Percentiles rank a stretch among this genome's conserved stretches.
Evolutionary conservation across 352 stramenopile species (phyloP).

Genomic region (Peronosclerospora sorghi): DNA sequence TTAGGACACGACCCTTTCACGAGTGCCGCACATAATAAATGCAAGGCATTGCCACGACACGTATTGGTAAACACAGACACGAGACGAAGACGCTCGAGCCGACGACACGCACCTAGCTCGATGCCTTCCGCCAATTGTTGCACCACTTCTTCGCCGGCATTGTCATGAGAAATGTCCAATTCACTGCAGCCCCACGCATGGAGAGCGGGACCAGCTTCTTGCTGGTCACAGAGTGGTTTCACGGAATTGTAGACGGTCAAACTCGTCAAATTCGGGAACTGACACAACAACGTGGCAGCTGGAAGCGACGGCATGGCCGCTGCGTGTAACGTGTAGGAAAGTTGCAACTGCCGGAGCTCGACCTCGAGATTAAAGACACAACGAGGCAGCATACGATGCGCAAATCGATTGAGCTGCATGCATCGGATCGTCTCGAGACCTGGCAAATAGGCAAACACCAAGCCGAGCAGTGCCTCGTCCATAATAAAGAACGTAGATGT

Average conservation of each 20-base stretch:
- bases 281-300: constrained; percentile 29
- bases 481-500: constrained; percentile 60
- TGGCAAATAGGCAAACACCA: constrained; percentile 57
- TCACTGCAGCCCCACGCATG: constrained; percentile 72
- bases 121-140: constrained; percentile 58
- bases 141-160: constrained; percentile 54
- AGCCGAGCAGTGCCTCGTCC: constrained; percentile 58
- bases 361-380: constrained; percentile 52
- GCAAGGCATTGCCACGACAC: constrained; percentile 55
- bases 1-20: constrained; percentile 52
- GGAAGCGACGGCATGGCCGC: constrained; percentile 15
- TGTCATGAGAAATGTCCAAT: constrained; percentile 70
- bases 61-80: constrained; percentile 77
- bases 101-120: constrained; percentile 42
- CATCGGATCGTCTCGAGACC: constrained; percentile 56
- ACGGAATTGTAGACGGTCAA: constrained; percentile 48
- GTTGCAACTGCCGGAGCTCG: constrained; percentile 36
- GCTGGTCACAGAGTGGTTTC: constrained; percentile 42
- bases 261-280: constrained; percentile 45
- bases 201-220: constrained; percentile 37
- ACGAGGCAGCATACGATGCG: constrained; percentile 35
- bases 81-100: constrained; percentile 42
- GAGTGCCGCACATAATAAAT: constrained; percentile 50
- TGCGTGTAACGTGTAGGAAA: constrained; percentile 24
- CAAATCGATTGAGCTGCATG: constrained; percentile 54